Evolutionary conservation across 1,284 basidiomycete genomes (phyloP), one percentile per base, ranked within the genome.

Genomic region (Ganoderma meredithae): DNA sequence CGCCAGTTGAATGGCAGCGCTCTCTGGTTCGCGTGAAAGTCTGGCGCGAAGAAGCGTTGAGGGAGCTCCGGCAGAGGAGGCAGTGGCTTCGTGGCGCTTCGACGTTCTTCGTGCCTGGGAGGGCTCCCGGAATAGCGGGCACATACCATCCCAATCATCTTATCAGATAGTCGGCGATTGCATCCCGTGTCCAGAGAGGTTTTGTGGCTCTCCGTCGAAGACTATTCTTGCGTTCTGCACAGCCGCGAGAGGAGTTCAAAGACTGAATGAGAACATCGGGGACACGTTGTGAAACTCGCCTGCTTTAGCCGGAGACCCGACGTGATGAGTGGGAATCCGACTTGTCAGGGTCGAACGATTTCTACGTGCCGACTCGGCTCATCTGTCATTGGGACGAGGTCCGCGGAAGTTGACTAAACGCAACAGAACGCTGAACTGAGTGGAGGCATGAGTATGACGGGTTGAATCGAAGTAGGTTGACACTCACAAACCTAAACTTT

Each of bases 121-220:
- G 39, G 53, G 13, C 27, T 19, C 31, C 33, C 53, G 53, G n/a
- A 58, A 12, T 22, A 9, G 33, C n/a, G 19, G 55, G 55, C 39
- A 19, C 55, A 58, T 58, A 60, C 40, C 36, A 8, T 22, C 0
- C 39, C 4, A 41, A 12, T 10, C 56, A 69, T 65, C 68, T 69
- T 60, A 68, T 68, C 67, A 68, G 67, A 68, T 68, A 65, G 9
- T 44, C 15, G 56, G 60, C 41, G 60, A 62, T 49, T 15, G 6
- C 15, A 25, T n/a, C 58, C 8, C 58, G 39, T 56, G 27, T 56
- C 9, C 40, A n/a, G 36, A 49, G 60, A 36, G 13, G 19, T 33
- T 53, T 53, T 36, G 19, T 56, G 66, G 56, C 62, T 59, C 53
- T 43, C 64, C 47, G 65, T 60, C 41, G 47, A 66, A 58, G 19